Conservation (phyloP, 257 asterid genomes). For the Scutellaria galericulata region DNA sequence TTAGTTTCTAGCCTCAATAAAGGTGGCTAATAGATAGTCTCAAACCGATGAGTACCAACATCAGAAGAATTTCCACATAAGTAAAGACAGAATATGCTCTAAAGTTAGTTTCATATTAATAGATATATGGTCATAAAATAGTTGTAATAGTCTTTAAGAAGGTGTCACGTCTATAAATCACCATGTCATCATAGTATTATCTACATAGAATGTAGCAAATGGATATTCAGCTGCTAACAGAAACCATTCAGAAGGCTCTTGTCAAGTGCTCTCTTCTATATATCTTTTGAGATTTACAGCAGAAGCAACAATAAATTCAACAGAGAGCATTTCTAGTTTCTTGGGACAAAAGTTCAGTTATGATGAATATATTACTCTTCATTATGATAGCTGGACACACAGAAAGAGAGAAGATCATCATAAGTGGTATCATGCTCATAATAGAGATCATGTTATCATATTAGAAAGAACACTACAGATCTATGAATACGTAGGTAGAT, state of each 20-base stretch:
- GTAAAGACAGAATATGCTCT: not conserved
- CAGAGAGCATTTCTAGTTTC: conserved; percentile 1
- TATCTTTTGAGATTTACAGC: not conserved
- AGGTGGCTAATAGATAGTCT: too few relatives aligned
- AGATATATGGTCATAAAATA: not conserved
- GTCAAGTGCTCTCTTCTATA: not conserved
- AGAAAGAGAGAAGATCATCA: not conserved
- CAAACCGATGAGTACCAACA: not conserved
- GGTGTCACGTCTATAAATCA: not conserved
- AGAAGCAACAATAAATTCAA: not conserved
- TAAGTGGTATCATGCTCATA: not conserved
- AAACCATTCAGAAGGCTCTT: not conserved
- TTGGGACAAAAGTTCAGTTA: not conserved
- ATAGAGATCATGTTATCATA: not conserved
- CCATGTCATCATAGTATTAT: too few relatives aligned
- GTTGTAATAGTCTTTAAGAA: not conserved
- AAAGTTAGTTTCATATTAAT: too few relatives aligned
- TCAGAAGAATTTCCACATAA: not conserved
- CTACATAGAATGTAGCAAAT: too few relatives aligned
- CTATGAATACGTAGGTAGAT: too few relatives aligned
- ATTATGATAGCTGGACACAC: not conserved
- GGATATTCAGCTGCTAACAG: too few relatives aligned
- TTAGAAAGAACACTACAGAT: too few relatives aligned
- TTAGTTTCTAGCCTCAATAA: too few relatives aligned
- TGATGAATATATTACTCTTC: not conserved